phyloP scores from a whole-genome alignment of 768 basidiomycete species.

The Kwoniella pini region DNA sequence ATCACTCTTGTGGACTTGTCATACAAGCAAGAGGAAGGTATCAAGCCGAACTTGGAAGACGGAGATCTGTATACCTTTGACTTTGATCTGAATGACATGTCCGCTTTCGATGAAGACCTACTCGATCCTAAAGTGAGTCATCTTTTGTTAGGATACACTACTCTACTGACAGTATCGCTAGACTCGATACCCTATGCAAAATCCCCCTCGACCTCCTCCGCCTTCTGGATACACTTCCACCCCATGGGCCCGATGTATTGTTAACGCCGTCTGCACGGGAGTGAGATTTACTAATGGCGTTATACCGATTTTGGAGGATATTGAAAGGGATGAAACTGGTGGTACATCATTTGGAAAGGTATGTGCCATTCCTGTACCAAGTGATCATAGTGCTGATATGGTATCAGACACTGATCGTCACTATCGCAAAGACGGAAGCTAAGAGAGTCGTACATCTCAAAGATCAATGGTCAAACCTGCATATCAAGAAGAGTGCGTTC shows the following conservation, averaged over 20 bases:
- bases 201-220: constrained; percentile 41
- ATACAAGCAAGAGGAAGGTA: background rate
- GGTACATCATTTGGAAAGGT: constrained; percentile 31
- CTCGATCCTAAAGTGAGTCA: constrained; percentile 2
- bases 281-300: constrained; percentile 27
- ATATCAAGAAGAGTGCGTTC: constrained; percentile 63
- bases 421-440: constrained; percentile 53
- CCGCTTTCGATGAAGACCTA: constrained; percentile 35
- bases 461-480: constrained; percentile 75
- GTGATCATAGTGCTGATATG: constrained; percentile 1
- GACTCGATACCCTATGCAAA: constrained; percentile 35
- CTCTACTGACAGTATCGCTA: constrained; percentile 11
- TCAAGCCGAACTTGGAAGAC: constrained; percentile 18
- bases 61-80: constrained; percentile 39
- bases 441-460: constrained; percentile 63
- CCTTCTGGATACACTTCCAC: constrained; percentile 35
- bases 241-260: constrained; percentile 42
- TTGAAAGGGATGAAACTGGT: background rate
- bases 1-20: background rate
- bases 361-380: background rate
- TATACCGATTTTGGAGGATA: constrained; percentile 6
- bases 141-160: background rate
- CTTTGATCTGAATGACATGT: constrained; percentile 42
- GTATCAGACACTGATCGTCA: constrained; percentile 61
- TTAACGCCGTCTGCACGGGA: constrained; percentile 29